Base-by-base conservation (phyloP, 371 early-diverging fungal genomes). In the Syncephalastrum racemosum region DNA sequence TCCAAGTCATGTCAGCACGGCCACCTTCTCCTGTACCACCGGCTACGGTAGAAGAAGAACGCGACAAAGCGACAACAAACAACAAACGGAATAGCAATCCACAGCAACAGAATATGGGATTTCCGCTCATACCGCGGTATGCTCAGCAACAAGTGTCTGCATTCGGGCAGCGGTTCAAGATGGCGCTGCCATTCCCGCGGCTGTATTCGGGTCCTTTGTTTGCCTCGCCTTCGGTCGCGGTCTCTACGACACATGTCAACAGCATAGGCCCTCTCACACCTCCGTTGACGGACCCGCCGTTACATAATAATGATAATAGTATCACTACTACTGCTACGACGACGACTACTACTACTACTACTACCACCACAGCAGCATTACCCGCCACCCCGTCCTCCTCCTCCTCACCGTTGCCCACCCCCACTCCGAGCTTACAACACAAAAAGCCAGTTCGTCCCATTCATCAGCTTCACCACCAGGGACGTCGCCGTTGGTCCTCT, bases 211-310 rank as follows among this genome's bases (percentile, higher is more conserved):
- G 47, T 47, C 47, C 56, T 20, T 47, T 56, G 24, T 56, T 56
- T 56, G 56, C 56, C 15, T 44, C 46, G 18, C 54, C 54, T 5
- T 56, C 56, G 19, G 56, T 54, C 18, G 43, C 56, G 10, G 47
- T 56, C 40, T 47, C 31, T 19, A 12, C 46, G 36, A 48, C 56
- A 2, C 56, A 56, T 8, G 56, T 56, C 13, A 56, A 48, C 39
- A 56, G 56, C 18, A 46, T 56, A 36, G 56, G 56, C 25, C 56
- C 56, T 15, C 31, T 56, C 22, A 56, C 59, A 19, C 59, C 59
- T 16, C 59, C 47, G 20, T 41, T 60, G 16, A 61, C 55, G 1
- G 39, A 27, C 27, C 27, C 27, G 7, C 27, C 27, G 4, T 27
- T 27, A 27, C 27, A 4, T 7, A 27, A 27, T 27, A 27, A 7